These are phyloP conservation scores for Hypoxylon sp. DNA, from an alignment of 2,329 filamentous ascomycete genomes.

Conservation along the genomic window DNA sequence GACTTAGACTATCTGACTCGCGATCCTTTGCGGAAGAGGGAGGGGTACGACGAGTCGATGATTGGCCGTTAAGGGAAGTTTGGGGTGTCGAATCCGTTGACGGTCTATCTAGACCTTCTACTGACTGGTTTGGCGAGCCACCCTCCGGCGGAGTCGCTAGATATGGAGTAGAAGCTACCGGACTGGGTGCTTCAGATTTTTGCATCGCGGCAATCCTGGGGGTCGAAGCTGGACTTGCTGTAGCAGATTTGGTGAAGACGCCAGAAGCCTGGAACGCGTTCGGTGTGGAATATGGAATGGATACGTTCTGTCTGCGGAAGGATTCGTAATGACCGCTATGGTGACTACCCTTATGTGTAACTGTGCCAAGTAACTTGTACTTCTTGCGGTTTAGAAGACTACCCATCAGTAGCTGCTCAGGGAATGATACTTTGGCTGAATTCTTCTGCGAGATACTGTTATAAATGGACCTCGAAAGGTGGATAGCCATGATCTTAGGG, in stretches of 20 bases:
- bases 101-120: constrained; percentile 48
- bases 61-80: constrained; percentile 38
- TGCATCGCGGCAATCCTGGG: constrained; percentile 58
- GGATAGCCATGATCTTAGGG: constrained; percentile 90
- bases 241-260: constrained; percentile 75
- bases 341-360: constrained; percentile 95
- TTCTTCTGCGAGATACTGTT: constrained; percentile 90
- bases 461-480: constrained; percentile 94
- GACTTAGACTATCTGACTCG: constrained; percentile 64
- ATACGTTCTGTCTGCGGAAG: constrained; percentile 86
- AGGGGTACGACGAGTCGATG: constrained; percentile 38
- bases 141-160: constrained; percentile 57
- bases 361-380: constrained; percentile 87
- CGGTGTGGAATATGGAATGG: constrained; percentile 84
- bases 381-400: constrained; percentile 80
- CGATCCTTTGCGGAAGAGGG: constrained; percentile 53
- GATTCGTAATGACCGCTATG: constrained; percentile 98
- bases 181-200: constrained; percentile 56
- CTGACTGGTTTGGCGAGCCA: constrained; percentile 56
- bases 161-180: constrained; percentile 63
- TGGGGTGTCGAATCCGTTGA: constrained; percentile 44
- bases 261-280: constrained; percentile 82
- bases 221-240: constrained; percentile 63
- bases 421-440: constrained; percentile 91
- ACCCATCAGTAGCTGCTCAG: constrained; percentile 86